Base-by-base conservation (phyloP, 371 early-diverging fungal species). In the Actinomortierella ambigua region DNA sequence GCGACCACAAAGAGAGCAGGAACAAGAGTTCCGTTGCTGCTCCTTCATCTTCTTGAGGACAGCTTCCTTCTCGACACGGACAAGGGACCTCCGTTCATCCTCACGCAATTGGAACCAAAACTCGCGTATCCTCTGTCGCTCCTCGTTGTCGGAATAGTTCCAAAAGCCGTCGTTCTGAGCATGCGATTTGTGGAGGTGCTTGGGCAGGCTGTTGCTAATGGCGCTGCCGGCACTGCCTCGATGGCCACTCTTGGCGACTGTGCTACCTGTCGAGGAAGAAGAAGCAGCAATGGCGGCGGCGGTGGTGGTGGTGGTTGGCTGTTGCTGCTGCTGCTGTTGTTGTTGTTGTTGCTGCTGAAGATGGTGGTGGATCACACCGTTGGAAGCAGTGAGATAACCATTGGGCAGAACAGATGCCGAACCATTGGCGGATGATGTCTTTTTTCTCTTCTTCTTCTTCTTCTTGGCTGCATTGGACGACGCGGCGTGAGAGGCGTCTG, bases 21-120 rank as follows among this genome's bases (percentile, higher is more conserved):
- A 88, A 65, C 97, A 96, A 7, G 90, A 89, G 73, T 93, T 92
- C 63, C 90, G 90, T 78, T 94, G 95, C 73, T 96, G 95, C 71
- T 96, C 95, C 76, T 92, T 93, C 86, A 96, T 93, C 77, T 93
- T 95, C 65, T 89, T 88, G 57, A 94, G 77, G 0, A 96, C 95
- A 17, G 94, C 91, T 60, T 94, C 94, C 75, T 95, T 95, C 69
- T 96, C 97, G 17, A 93, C 87, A 62, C 92, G 87, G 14, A 95
- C 92, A 24, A 96, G 79, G 4, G 87, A 85, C 43, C 92, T 81
- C 27, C 95, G 85, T 67, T 96, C 95, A 20, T 89, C 87, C 68
- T 95, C 95, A 52, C 88, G 85, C 18, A 96, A 77, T 40, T 90
- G 88, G 46, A 95, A 77, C 97, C 97, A 96, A 69, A 94, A 96